A percentile compares a stretch with the other conserved stretches of the same genome.
Evolutionary conservation across 768 basidiomycete species (phyloP).

Genomic region (Boletus rubropictus): DNA sequence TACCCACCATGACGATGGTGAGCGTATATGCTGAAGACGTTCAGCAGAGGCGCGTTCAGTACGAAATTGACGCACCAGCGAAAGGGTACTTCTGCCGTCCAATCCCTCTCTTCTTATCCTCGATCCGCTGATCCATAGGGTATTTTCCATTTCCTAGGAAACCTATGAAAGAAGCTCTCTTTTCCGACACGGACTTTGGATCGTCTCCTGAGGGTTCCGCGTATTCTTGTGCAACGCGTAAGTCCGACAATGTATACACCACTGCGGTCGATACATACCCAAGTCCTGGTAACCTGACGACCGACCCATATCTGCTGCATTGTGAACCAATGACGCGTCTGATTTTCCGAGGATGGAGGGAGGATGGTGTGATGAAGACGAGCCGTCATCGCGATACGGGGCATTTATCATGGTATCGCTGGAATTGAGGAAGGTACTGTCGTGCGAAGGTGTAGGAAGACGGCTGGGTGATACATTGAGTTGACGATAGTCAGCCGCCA

Average conservation of each 20-base stretch:
- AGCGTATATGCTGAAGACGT: conserved; percentile 50
- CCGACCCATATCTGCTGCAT: conserved; percentile 38
- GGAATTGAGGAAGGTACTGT: conserved; percentile 2
- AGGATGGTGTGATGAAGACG: conserved; percentile 8
- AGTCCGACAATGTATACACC: not conserved
- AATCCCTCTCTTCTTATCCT: conserved; percentile 81
- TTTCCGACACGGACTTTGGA: conserved; percentile 32
- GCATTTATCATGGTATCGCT: conserved; percentile 3
- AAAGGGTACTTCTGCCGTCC: conserved; percentile 78
- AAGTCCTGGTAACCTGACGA: conserved; percentile 46
- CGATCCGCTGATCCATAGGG: conserved; percentile 75
- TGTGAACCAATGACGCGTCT: conserved; percentile 40
- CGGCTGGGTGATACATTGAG: conserved; percentile 16
- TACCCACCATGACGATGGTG: conserved; percentile 59
- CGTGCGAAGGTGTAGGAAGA: conserved; percentile 15
- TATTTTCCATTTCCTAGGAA: conserved; percentile 48
- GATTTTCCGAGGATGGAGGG: conserved; percentile 16
- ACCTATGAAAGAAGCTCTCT: conserved; percentile 35
- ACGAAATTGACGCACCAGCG: conserved; percentile 47
- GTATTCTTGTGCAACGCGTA: conserved; percentile 49
- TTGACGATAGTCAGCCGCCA: conserved; percentile 28
- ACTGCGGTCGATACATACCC: conserved; percentile 32
- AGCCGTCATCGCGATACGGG: conserved; percentile 24
- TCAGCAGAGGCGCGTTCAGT: not conserved
- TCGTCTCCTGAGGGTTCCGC: conserved; percentile 43